phyloP scores from a whole-genome alignment of 176 grass and related monocot genomes.

The Carex cristatella region DNA sequence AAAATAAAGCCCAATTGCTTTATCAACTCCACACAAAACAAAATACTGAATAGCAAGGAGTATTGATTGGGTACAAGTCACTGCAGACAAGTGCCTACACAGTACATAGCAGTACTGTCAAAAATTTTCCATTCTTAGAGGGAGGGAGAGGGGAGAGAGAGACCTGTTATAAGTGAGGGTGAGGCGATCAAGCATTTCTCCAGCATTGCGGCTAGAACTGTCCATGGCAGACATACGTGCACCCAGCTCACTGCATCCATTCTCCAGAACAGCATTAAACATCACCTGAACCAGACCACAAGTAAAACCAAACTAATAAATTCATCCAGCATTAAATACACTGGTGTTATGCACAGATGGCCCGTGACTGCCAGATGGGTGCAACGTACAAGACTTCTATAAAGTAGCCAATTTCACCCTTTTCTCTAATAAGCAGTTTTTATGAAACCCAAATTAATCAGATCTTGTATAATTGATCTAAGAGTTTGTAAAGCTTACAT shows the following conservation, averaged over 20 bases:
- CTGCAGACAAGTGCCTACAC: not conserved
- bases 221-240: constrained; percentile 97
- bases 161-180: constrained; percentile 89
- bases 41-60: not conserved
- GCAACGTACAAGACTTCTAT: not conserved
- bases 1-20: not conserved
- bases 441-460: not conserved
- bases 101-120: not conserved
- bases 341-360: not conserved
- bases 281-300: constrained; percentile 42
- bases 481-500: not conserved
- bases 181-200: constrained; percentile 92
- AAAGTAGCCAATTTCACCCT: not conserved
- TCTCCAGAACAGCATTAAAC: constrained; percentile 86
- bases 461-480: not conserved
- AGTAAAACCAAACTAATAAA: constrained; percentile 18
- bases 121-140: not conserved
- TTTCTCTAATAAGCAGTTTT: not conserved
- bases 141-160: not conserved
- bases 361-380: not conserved
- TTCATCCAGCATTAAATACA: not conserved
- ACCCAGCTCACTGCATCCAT: constrained; percentile 87
- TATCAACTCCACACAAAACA: not conserved
- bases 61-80: not conserved
- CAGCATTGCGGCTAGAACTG: constrained; percentile 93